Base-by-base conservation (phyloP, 148 eudicot genomes). In the Nyssa sinensis region DNA sequence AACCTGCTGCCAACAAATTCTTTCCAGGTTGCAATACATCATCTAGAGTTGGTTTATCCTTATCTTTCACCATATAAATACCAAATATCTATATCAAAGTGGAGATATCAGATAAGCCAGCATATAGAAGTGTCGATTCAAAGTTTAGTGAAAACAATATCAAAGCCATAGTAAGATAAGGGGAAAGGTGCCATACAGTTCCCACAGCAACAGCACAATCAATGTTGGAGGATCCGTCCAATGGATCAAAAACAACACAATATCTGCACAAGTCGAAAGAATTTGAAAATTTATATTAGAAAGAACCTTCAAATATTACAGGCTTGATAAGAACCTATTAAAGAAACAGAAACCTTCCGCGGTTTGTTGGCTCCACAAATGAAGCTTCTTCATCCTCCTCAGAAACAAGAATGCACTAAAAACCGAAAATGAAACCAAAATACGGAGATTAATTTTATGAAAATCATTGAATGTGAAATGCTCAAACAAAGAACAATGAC, bases 221-320 rank as follows among this genome's bases (percentile, higher is more conserved):
- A 32, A 95, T 95, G 88, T 95, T 95, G 49, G 98, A 95, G 34
- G 98, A 95, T 81, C 98, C 98, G 80, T 95, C 98, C 84, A 95
- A 72, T 33, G 98, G 98, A 69, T 95, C 98, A 81, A 94, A 92
- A 66, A 84, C 90, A 64, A 95, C 98, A 84, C 94, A 89, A 65
- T 94, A 95, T 79, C 98, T 95, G 88, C 78, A 86, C 47, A 47
- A 71, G 19, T 33, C 66, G 39, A 60, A 67, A 51, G 1, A 51
- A 37, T 3, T 37, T 9, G 9, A 9, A 37, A 37, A 37, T 37
- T 37, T 37, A 3, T 37, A 37, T 37, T 37, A 37, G 5, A 37
- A 3, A 37, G 44, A 9, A 37, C 5, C 44, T 37, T 37, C 4
- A 37, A 37, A 37, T 37, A 37, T 9, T 37, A 37, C 44, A 37